Base-by-base conservation (phyloP, 768 basidiomycete genomes). In the Tylopilus sp. region DNA sequence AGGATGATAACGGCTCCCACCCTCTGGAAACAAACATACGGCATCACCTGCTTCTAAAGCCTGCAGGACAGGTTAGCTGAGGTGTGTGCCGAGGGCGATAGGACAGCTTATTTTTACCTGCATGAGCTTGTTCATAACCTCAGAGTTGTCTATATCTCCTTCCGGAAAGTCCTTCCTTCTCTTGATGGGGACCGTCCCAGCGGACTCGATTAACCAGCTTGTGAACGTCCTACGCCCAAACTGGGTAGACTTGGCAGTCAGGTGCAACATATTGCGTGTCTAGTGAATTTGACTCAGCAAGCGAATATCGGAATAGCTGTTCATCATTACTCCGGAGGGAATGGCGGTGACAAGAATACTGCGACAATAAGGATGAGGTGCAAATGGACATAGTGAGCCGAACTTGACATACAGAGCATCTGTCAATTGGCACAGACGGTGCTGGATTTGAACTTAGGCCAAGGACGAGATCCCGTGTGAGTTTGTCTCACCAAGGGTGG, bases 201-300 rank as follows among this genome's bases (percentile, higher is more conserved):
- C 87, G 17, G 85, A 83, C 66, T 93, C 90, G 44, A 95, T 91
- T 18, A 95, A 77, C 91, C 92, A 93, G 55, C 86, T 89, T 8
- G 88, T 91, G 67, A 95, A 91, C 3, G 90, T 94, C 57, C 67
- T 79, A 39, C 78, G 83, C 3, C 90, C 88, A 60, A 95, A 95
- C 58, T 88, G 86, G 0, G 91, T 90, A 36, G 89, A 79, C 64
- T 95, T 95, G 11, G 92, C 92, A 0, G 92, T 95, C 38, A 95
- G 71, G 12, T 91, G 83, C 6, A 95, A 69, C 76, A 91, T 82
- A 58, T 85, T 83, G 26, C 91, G 86, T 57, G 75, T 79, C 88
- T 90, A 62, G 28, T 35, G 39, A 10, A 49, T 17, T 42, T 28
- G 42, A 20, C 36, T 55, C 46, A 53, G 49, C 18, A 41, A 39